phyloP scores from a whole-genome alignment of 1,284 basidiomycete genomes.

The Ganoderma multipileum region DNA sequence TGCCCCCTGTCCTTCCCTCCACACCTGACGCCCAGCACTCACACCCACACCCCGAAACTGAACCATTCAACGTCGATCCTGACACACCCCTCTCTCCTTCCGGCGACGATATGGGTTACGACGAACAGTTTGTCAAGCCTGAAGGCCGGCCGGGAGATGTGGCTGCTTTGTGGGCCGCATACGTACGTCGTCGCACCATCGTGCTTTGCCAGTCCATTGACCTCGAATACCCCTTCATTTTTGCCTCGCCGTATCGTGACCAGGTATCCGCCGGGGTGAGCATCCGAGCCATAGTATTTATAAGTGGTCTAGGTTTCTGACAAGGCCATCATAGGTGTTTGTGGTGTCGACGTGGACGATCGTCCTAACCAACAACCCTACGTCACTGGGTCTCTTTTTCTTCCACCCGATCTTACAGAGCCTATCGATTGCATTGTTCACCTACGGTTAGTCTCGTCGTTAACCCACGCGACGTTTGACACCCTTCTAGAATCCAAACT shows the following conservation, averaged over 20 bases:
- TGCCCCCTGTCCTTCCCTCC: conserved; percentile 16
- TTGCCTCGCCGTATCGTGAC: not conserved
- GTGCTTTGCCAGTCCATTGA: not conserved
- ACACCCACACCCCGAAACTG: conserved; percentile 28
- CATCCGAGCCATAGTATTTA: not conserved
- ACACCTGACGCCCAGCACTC: conserved; percentile 11
- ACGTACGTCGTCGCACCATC: conserved; percentile 43
- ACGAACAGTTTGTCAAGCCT: conserved; percentile 44
- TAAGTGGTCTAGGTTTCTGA: not conserved
- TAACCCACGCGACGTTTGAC: not conserved
- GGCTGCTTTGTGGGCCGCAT: conserved; percentile 45
- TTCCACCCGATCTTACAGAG: conserved; percentile 71
- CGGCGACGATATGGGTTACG: conserved; percentile 41
- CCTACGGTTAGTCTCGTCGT: conserved; percentile 55
- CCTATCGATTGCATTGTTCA: conserved; percentile 58
- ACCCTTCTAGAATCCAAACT: not conserved
- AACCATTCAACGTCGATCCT: conserved; percentile 28
- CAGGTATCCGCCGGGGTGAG: conserved; percentile 39
- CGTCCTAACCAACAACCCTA: conserved; percentile 53
- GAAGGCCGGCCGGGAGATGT: conserved; percentile 51
- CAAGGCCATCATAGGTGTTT: conserved; percentile 47
- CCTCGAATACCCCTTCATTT: not conserved
- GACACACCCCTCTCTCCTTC: conserved; percentile 6
- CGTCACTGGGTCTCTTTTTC: conserved; percentile 62
- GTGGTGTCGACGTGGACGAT: conserved; percentile 58